Evolutionary conservation across 352 stramenopile genomes (phyloP), one percentile per base, ranked within the genome.

Genomic region (Phytophthora cryptogea): DNA sequence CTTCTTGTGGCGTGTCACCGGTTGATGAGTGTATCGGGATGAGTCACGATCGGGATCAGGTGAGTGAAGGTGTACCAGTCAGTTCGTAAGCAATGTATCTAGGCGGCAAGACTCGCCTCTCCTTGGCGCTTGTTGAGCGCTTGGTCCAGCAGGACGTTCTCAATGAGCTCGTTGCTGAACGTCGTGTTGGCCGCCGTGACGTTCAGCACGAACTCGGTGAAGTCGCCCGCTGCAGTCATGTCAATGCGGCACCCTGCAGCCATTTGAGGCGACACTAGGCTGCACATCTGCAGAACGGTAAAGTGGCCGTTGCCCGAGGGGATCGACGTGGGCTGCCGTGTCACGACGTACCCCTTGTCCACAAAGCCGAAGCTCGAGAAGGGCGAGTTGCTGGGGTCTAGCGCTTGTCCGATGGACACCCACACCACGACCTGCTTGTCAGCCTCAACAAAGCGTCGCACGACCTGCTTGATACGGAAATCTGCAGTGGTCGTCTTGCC

Each of bases 311-410:
- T 48, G 10, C 51, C 55, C 5, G 42, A 17, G 14, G 43, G 46
- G 13, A 72, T 72, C 36, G 66, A 62, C 20, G 69, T 74, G 8
- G 78, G 62, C 35, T 54, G 72, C 32, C 74, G 73, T 16, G 84
- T 66, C 36, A 90, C 63, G 30, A 88, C 74, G 68, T 87, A 90
- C 6, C 76, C 80, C 35, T 83, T 76, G 50, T 90, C 76, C 2
- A 72, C 57, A 35, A 87, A 88, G 23, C 63, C 67, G 14, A 72
- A 66, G 44, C 67, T 68, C 10, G 63, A 63, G 40, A 76, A 72
- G 2, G 64, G 76, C 45, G 80, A 72, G 33, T 74, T 66, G 33
- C 36, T 56, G 6, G 59, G 51, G 35, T 67, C 63, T 17, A 59
- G 23, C 9, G 63, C 51, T 14, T 67, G 63, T 0, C 58, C 58